A percentile compares a stretch with the other conserved stretches of the same genome.
These are phyloP conservation scores for Fagopyrum tataricum DNA, from an alignment of 148 eudicot species.

Conservation along the genomic window DNA sequence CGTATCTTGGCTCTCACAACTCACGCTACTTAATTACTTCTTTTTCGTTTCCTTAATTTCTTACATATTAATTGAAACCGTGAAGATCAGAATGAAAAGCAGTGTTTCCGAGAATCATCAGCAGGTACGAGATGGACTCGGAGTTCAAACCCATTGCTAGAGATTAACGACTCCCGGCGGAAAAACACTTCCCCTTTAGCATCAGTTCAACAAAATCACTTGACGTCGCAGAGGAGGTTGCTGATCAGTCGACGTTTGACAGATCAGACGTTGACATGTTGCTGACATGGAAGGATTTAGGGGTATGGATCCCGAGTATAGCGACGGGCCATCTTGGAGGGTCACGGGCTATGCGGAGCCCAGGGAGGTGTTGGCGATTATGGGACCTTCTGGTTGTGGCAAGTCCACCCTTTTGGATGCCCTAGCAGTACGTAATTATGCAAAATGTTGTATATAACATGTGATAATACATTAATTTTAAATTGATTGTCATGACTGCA, in stretches of 20 bases:
- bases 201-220: neutral
- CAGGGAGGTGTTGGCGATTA: slow-evolving; percentile 40
- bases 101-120: too few species aligned
- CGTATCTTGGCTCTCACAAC: too few species aligned
- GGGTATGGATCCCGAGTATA: slow-evolving; percentile 35
- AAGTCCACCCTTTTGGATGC: slow-evolving; percentile 53
- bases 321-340: slow-evolving; percentile 27
- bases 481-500: slow-evolving; percentile 18
- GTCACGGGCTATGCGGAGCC: slow-evolving; percentile 36
- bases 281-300: slow-evolving; percentile 45
- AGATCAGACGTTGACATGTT: slow-evolving; percentile 22
- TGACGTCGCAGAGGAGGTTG: too few species aligned
- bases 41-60: too few species aligned
- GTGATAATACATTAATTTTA: too few species aligned
- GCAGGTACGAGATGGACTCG: too few species aligned
- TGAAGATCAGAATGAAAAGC: too few species aligned
- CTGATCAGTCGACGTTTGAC: neutral
- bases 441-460: too few species aligned
- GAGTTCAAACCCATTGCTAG: too few species aligned
- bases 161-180: too few species aligned
- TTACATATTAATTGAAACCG: too few species aligned
- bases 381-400: slow-evolving; percentile 63
- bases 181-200: slow-evolving; percentile 29
- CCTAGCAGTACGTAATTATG: slow-evolving; percentile 50
- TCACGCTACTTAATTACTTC: too few species aligned